A percentile compares a stretch with the other conserved stretches of the same genome.
Evolutionary conservation across 345 rosid species (phyloP).

Genomic region (Odontarrhena argentea): DNA sequence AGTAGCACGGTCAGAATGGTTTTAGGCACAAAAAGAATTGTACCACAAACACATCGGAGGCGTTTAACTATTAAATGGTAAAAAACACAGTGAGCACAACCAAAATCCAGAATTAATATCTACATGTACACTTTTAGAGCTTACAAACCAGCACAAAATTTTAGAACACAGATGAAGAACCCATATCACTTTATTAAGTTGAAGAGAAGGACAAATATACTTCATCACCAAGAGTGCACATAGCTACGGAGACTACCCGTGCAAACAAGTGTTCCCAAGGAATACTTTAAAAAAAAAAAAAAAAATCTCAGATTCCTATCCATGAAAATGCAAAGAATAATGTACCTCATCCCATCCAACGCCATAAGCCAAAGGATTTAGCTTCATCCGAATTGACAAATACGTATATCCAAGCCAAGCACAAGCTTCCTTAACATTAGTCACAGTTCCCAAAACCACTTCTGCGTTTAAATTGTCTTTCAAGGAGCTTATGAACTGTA

Average conservation of each 20-base stretch:
- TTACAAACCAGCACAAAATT: conserved; percentile 21
- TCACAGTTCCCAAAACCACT: conserved; percentile 97
- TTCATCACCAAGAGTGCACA: conserved; percentile 19
- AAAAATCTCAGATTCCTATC: conserved; percentile 6
- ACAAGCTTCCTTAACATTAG: conserved; percentile 98
- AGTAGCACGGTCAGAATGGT: conserved; percentile 29
- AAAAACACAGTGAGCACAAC: conserved; percentile 16
- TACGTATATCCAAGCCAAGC: conserved; percentile 98
- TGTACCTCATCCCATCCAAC: conserved; percentile 98
- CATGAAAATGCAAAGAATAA: conserved; percentile 23
- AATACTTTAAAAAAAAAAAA: conserved; percentile 5
- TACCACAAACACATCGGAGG: conserved; percentile 13
- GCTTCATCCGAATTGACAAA: conserved; percentile 91
- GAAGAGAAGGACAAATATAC: conserved; percentile 1
- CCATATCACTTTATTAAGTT: conserved; percentile 16
- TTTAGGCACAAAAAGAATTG: conserved; percentile 18
- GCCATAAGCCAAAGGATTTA: conserved; percentile 96
- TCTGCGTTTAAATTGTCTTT: conserved; percentile 96
- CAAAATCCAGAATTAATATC: conserved; percentile 15
- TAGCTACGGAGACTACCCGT: conserved; percentile 14
- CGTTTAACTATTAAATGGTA: conserved; percentile 9
- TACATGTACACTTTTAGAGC: conserved; percentile 26
- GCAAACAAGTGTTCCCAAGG: conserved; percentile 15
- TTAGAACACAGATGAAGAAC: conserved; percentile 9
- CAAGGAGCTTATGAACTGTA: conserved; percentile 90